Base-by-base conservation (phyloP, 2,329 filamentous ascomycete genomes). In the Acrodontium crateriforme region DNA sequence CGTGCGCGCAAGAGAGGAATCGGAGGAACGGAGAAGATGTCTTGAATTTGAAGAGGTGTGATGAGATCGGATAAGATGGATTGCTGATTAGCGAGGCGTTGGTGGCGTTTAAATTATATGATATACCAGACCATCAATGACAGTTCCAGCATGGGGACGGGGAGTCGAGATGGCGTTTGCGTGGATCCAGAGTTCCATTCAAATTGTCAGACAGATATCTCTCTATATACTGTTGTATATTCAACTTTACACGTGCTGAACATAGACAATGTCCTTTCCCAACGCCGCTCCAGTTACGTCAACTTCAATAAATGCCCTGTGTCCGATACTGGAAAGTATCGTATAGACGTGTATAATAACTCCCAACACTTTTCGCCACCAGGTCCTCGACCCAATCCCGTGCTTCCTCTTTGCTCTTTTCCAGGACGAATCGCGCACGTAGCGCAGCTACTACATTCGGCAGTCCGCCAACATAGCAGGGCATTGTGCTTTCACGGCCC, bases 231-330 rank as follows among this genome's bases (percentile, higher is more conserved):
- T n/a, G n/a, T n/a, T n/a, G n/a, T n/a, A n/a, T n/a, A n/a, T n/a
- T n/a, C n/a, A n/a, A n/a, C n/a, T n/a, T n/a, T n/a, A n/a, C n/a
- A n/a, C n/a, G n/a, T n/a, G n/a, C n/a, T n/a, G n/a, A n/a, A n/a
- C n/a, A n/a, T n/a, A n/a, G n/a, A n/a, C n/a, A n/a, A n/a, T n/a
- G n/a, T n/a, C n/a, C n/a, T n/a, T n/a, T n/a, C n/a, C n/a, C n/a
- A n/a, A n/a, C n/a, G n/a, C n/a, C n/a, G n/a, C n/a, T n/a, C n/a
- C n/a, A n/a, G n/a, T n/a, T n/a, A n/a, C n/a, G n/a, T n/a, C n/a
- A n/a, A n/a, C n/a, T n/a, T n/a, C n/a, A 87, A 56, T 87, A 87
- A 56, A 87, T 87, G 42, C 80, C 81, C 56, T 87, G 80, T 18
- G 81, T 85, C 47, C 81, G 72, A 58, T 87, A 87, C 60, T 87